Conservation (phyloP, 2,329 filamentous ascomycete genomes). For the Parastagonospora avenae region DNA sequence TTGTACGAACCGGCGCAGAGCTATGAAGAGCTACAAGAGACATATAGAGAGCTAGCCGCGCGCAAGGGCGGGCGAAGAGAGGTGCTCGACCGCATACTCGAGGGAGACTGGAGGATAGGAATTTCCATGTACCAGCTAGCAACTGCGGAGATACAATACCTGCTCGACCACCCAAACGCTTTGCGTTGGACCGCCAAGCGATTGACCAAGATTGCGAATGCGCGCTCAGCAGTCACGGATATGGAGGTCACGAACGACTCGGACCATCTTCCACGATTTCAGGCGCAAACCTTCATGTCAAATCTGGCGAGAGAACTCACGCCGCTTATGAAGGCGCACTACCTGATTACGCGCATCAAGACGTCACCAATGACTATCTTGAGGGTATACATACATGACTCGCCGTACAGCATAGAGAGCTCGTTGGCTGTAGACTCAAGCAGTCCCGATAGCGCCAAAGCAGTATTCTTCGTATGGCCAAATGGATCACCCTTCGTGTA, state of each 20-base stretch:
- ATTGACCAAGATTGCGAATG: conserved; percentile 45
- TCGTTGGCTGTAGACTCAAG: conserved; percentile 39
- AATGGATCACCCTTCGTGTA: conserved; percentile 79
- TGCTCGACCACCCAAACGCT: conserved; percentile 58
- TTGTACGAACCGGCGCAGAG: conserved; percentile 72
- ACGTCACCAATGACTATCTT: conserved; percentile 72
- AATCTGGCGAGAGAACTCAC: conserved; percentile 76
- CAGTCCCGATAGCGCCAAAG: conserved; percentile 65
- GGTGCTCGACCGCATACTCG: conserved; percentile 60
- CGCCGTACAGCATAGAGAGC: conserved; percentile 70
- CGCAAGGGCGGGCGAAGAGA: conserved; percentile 60
- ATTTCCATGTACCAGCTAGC: conserved; percentile 61
- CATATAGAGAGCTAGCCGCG: conserved; percentile 44
- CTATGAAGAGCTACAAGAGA: conserved; percentile 67
- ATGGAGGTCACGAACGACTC: conserved; percentile 48
- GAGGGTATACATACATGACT: conserved; percentile 80
- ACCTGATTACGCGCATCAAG: conserved; percentile 75
- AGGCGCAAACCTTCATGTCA: conserved; percentile 78
- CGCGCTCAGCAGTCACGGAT: conserved; percentile 28
- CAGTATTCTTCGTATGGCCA: conserved; percentile 82
- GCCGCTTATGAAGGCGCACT: conserved; percentile 82
- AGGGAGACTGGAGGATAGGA: conserved; percentile 63
- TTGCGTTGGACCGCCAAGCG: conserved; percentile 61
- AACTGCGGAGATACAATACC: conserved; percentile 59
- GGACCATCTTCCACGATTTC: conserved; percentile 68